These are phyloP conservation scores for Solanum phureja DNA, from an alignment of 257 asterid species.

Conservation along the genomic window DNA sequence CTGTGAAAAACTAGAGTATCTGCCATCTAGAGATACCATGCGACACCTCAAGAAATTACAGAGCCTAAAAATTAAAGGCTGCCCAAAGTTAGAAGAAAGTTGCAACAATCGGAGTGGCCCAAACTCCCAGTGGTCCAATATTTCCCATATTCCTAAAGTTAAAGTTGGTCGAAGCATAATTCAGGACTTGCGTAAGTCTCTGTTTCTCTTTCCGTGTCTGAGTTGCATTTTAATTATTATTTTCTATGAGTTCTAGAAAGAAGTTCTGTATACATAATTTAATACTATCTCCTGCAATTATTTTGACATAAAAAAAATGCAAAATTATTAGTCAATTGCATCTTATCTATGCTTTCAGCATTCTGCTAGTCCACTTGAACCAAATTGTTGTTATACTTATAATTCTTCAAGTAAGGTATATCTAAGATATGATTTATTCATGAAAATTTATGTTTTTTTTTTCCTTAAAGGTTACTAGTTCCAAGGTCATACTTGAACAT, in stretches of 20 bases:
- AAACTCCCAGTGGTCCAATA: not conserved
- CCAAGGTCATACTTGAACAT: not conserved
- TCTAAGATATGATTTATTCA: not conserved
- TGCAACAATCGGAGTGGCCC: not conserved
- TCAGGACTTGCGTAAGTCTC: not conserved
- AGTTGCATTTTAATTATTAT: no score
- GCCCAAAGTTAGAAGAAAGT: not conserved
- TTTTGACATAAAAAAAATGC: no score
- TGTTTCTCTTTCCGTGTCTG: no score
- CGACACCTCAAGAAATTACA: not conserved
- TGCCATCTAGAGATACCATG: not conserved
- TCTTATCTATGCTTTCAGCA: no score
- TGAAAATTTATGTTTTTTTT: not conserved
- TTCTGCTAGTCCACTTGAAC: no score
- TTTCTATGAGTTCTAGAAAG: not conserved
- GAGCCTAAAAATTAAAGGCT: fast-evolving
- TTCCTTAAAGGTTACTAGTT: not conserved
- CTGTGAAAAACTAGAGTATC: not conserved
- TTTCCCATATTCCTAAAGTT: not conserved
- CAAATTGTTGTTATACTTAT: no score
- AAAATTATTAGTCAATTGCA: no score
- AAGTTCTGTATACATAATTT: no score
- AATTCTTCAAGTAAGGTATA: not conserved
- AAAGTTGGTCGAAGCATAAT: not conserved
- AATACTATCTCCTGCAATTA: no score